Percentiles rank a stretch among this genome's conserved stretches.
Conservation (phyloP, 202 grass and related monocot genomes). For the Tripidium arundinaceum region DNA sequence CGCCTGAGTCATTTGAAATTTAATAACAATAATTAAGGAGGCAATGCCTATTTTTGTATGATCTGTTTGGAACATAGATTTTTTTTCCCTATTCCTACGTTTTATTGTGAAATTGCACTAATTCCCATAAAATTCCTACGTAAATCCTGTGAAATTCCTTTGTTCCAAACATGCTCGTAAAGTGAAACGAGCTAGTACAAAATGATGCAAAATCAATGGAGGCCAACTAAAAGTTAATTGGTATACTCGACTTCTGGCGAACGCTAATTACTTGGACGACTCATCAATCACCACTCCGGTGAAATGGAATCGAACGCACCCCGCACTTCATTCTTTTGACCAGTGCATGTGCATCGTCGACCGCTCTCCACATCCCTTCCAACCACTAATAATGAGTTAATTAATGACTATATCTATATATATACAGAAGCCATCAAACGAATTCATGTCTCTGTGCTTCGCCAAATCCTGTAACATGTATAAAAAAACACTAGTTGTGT, state of each 20-base stretch:
- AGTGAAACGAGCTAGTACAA: no score
- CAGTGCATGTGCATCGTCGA: not conserved
- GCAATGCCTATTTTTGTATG: no score
- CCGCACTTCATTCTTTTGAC: constrained; percentile 5
- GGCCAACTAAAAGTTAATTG: not conserved
- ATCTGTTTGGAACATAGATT: no score
- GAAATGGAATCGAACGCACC: constrained; percentile 16
- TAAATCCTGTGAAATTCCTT: no score
- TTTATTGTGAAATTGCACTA: no score
- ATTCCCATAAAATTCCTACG: no score
- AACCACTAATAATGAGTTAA: not conserved
- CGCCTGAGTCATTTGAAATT: no score
- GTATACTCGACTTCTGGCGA: not conserved
- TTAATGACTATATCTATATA: not conserved
- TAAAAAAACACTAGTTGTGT: not conserved
- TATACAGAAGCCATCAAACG: not conserved
- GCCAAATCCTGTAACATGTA: not conserved
- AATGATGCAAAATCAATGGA: not conserved
- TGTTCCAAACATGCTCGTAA: no score
- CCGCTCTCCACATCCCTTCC: not conserved
- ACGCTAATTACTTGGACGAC: constrained; percentile 2
- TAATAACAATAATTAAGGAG: no score
- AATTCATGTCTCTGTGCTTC: not conserved
- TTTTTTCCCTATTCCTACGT: no score
- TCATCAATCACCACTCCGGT: not conserved